Evolutionary conservation across 129 eudicot species (phyloP).

Genomic region (Chrysanthemum lavandulifolium): DNA sequence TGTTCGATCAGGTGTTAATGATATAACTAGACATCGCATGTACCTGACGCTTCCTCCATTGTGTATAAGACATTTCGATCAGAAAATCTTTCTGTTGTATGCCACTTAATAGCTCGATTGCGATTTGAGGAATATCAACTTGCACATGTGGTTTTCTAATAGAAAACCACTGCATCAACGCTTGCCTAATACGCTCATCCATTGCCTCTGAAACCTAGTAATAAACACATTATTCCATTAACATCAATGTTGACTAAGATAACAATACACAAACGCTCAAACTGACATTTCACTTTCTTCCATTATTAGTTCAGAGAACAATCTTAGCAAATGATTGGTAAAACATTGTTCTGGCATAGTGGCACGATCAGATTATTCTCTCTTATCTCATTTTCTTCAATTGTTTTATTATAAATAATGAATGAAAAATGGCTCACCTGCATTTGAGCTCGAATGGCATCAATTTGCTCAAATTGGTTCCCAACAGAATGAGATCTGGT

Average conservation of each 20-base stretch:
- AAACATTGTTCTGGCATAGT: conserved; percentile 12
- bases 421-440: conserved; percentile 53
- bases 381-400: conserved; percentile 1
- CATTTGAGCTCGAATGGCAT: conserved; percentile 77
- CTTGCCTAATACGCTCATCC: conserved; percentile 70
- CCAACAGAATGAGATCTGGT: conserved; percentile 54
- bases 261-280: neutral
- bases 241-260: conserved; percentile 6
- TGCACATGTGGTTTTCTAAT: conserved; percentile 51
- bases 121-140: conserved; percentile 66
- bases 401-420: conserved; percentile 3
- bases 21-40: neutral
- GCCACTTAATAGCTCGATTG: conserved; percentile 70
- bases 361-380: neutral
- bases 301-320: neutral
- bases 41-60: conserved; percentile 91
- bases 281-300: neutral
- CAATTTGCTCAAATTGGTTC: conserved; percentile 60
- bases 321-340: conserved; percentile 14
- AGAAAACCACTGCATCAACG: conserved; percentile 47
- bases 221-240: conserved; percentile 9
- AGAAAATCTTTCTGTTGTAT: conserved; percentile 64
- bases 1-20: neutral
- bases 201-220: conserved; percentile 78
- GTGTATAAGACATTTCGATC: conserved; percentile 66